Evolutionary conservation across 106 monocot species (phyloP).

Genomic region (Alisma plantagoaquatica): DNA sequence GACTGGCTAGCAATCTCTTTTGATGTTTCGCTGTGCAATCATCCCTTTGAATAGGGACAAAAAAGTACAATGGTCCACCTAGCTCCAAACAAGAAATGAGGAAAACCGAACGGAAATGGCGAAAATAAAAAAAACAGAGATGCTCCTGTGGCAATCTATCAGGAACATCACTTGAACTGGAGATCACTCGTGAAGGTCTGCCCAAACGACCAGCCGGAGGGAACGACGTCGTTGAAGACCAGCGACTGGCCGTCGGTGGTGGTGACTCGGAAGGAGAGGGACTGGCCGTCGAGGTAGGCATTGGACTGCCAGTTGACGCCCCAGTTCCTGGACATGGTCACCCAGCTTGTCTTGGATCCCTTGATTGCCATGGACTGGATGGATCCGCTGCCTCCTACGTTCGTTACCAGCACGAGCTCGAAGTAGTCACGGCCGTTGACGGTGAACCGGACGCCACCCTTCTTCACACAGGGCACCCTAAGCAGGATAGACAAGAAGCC

Average conservation of each 20-base stretch:
- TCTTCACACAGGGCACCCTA: slow-evolving; percentile 46
- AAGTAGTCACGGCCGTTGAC: slow-evolving; percentile 49
- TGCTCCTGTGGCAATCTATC: no score
- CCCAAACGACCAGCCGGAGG: slow-evolving; percentile 32
- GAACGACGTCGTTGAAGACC: slow-evolving; percentile 20
- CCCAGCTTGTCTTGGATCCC: slow-evolving; percentile 32
- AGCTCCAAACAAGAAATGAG: no score
- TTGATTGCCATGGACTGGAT: slow-evolving; percentile 39
- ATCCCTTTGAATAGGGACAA: no score
- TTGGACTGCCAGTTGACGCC: slow-evolving; percentile 60
- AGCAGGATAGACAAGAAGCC: no score
- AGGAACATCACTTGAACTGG: slow-evolving; percentile 27
- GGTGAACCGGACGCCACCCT: slow-evolving; percentile 48
- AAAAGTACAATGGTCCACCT: no score
- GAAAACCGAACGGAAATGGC: no score
- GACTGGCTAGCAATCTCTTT: no score
- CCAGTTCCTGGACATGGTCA: slow-evolving; percentile 42
- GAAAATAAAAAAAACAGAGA: no score
- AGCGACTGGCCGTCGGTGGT: slow-evolving; percentile 44
- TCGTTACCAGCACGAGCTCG: slow-evolving; percentile 46
- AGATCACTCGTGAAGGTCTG: slow-evolving; percentile 29
- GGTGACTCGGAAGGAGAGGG: slow-evolving; percentile 48
- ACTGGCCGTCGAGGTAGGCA: slow-evolving; percentile 29
- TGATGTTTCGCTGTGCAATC: no score
- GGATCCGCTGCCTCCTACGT: slow-evolving; percentile 46